A percentile compares a stretch with the other conserved stretches of the same genome.
Evolutionary conservation across 2,329 filamentous ascomycete species (phyloP).

Genomic region (Apiospora malaysiana): DNA sequence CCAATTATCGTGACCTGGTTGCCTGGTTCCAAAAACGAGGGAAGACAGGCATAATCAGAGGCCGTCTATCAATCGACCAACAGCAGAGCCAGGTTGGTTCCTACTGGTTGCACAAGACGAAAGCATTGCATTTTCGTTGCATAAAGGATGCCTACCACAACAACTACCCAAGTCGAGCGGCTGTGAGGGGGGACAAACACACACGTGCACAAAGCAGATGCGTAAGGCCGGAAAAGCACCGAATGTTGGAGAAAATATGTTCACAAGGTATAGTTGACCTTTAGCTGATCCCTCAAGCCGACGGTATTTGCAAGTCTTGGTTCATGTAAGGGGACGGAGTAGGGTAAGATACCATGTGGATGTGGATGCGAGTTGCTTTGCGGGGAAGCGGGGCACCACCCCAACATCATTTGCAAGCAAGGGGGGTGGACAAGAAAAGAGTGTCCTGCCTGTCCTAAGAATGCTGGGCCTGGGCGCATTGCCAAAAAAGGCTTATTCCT

Average conservation of each 20-base stretch:
- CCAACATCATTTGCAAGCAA: background rate
- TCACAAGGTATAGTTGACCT: background rate
- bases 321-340: background rate
- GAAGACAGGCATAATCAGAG: too few relatives aligned
- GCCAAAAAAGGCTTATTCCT: background rate
- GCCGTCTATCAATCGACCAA: background rate
- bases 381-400: background rate
- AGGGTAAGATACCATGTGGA: background rate
- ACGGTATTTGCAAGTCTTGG: background rate
- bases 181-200: background rate
- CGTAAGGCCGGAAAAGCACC: background rate
- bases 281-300: background rate
- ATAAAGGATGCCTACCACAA: background rate
- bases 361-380: background rate
- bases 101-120: background rate
- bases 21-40: background rate
- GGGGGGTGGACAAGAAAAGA: background rate
- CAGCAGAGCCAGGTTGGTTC: background rate
- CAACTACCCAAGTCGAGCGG: background rate
- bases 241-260: background rate
- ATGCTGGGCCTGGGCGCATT: background rate
- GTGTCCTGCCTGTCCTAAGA: background rate
- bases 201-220: background rate
- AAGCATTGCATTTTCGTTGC: slow-evolving; percentile 3
- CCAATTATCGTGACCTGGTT: background rate